Base-by-base conservation (phyloP, 2,329 filamentous ascomycete species). In the Keithomyces neogunnii region DNA sequence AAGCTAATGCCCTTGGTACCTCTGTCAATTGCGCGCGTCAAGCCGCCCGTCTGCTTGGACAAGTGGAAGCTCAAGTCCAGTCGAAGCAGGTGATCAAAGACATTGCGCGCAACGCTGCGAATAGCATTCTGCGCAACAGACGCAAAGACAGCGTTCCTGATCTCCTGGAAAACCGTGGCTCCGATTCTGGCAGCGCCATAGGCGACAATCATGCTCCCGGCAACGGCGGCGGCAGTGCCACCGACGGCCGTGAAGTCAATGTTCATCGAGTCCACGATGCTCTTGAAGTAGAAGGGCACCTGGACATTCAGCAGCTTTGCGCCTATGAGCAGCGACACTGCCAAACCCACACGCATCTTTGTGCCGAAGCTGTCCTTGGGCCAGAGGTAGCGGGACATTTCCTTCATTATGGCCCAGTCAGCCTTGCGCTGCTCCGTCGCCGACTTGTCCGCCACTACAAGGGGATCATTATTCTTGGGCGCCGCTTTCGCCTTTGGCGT, bases 1-100 rank as follows among this genome's bases (percentile, higher is more conserved):
- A 97, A 99, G 74, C 89, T 96, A 66, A 99, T 99, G 56, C 93
- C 95, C 71, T 99, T 99, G 26, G 93, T 99, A 63, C 93, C 93
- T 56, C 95, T 84, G 65, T 99, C 95, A 56, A 99, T 93, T 29
- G 95, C 93, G 57, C 93, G 78, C 1, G 92, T 97, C 57, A 99
- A 71, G 1, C 93, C 93, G 56, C 93, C 93, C 0, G 93, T 99
- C 72, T 99, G 93, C 61, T 95, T 89, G 26, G 86, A 85, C 8
- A 99, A 78, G 66, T 99, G 93, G 69, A 99, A 99, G 68, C 86
- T 90, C 46, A 97, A 78, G 65, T 99, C 93, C 28, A 99, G 78
- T 50, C 84, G 85, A 32, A 99, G 74, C 47, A 99, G 65, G 68
- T 99, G 95, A 55, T 89, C 82, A 61, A 97, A 97, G 2, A 99